Conservation (phyloP, 305 asterid species). For the Coffea humblotiana region DNA sequence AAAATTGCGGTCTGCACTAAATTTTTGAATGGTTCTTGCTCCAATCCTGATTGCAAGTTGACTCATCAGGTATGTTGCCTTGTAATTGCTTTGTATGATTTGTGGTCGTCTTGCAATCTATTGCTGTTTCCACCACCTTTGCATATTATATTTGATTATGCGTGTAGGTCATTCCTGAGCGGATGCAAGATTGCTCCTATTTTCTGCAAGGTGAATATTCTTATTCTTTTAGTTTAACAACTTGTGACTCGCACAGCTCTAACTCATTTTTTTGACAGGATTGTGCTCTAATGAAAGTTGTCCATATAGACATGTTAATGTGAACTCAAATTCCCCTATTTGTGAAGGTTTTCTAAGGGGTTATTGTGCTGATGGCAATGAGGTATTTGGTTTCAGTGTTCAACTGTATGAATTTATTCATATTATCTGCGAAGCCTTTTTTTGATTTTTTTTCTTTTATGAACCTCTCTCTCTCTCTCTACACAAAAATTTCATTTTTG, state of each 20-base stretch:
- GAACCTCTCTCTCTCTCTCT: background rate
- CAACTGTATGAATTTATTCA: background rate
- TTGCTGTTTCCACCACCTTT: constrained; percentile 11
- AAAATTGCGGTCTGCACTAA: constrained; percentile 94
- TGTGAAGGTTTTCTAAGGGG: constrained; percentile 95
- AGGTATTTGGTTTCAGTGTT: constrained; percentile 58
- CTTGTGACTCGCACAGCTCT: constrained; percentile 23
- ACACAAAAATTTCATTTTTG: too few species aligned
- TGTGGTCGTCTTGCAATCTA: background rate
- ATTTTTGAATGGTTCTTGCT: constrained; percentile 81
- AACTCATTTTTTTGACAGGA: constrained; percentile 54
- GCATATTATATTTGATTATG: constrained; percentile 26
- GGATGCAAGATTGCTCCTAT: constrained; percentile 98
- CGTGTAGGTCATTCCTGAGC: constrained; percentile 83
- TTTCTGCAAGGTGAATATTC: constrained; percentile 73
- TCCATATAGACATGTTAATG: constrained; percentile 91
- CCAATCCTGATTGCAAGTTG: constrained; percentile 66
- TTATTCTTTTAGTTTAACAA: constrained; percentile 16
- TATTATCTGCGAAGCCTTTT: background rate
- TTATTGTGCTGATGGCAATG: constrained; percentile 91
- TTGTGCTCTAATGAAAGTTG: constrained; percentile 85
- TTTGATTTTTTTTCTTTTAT: background rate
- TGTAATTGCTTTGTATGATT: constrained; percentile 18
- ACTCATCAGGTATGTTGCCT: constrained; percentile 79
- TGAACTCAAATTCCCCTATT: constrained; percentile 62